Base-by-base conservation (phyloP, 2,329 filamentous ascomycete genomes). In the Fusarium keratoplasticum region DNA sequence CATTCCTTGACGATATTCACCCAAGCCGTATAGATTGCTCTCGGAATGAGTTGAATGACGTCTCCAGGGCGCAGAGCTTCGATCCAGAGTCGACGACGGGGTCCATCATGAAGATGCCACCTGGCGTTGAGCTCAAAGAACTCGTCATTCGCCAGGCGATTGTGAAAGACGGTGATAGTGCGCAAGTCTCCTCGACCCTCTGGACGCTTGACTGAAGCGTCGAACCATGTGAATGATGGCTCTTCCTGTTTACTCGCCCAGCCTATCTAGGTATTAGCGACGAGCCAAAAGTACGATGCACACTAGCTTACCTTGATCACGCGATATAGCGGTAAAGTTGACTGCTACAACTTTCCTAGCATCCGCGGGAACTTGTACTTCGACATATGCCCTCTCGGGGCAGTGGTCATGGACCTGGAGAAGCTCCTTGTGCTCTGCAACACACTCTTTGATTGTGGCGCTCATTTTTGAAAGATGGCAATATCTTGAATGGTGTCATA, bases 341-440 rank as follows among this genome's bases (percentile, higher is more conserved):
- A 76, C 65, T 1, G 58, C 73, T 1, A 63, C 44, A 1, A 76
- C 65, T 8, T 38, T 61, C 13, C 62, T 72, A 1, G 68, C 67
- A 9, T 74, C 73, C 7, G 69, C 60, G 0, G 73, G 73, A 0
- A 76, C 54, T 16, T 76, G 33, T 0, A 76, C 4, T 35, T 74
- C 62, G 3, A 76, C 33, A 11, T 76, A 76, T 2, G 73, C 61
- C 5, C 59, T 42, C 5, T 74, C 64, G 0, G 73, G 73, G 6
- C 73, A 76, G 14, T 72, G 68, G 1, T 74, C 64, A 2, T 76
- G 73, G n/a, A 72, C 40, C 38, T 76, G 62, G 2, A 74, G 35
- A 1, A 66, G 38, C 3, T 74, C 68, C 3, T 61, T 72, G 14
- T 70, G 70, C 25, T 61, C 63, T 2, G 55, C 73, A 13, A 18